phyloP scores from a whole-genome alignment of 2,329 filamentous ascomycete species.

The Aspergillus calidoustus region DNA sequence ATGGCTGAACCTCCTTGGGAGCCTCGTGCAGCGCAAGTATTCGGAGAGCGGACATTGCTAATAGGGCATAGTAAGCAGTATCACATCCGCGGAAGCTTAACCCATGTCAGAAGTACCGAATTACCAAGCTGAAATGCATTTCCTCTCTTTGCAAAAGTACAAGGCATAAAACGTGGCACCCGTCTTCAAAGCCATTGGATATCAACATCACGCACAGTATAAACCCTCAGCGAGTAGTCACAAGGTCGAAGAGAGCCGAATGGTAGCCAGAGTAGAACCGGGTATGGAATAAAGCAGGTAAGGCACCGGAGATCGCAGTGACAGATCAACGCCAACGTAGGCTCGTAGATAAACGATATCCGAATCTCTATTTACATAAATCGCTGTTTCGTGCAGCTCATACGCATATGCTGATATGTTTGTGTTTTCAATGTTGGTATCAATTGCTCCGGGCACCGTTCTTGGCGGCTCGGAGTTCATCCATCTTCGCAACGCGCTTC shows the following conservation, averaged over 20 bases:
- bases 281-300: slow-evolving; percentile 5
- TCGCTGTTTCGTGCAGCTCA: slow-evolving; percentile 34
- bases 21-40: neutral
- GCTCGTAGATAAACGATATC: slow-evolving; percentile 40
- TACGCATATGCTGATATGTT: slow-evolving; percentile 29
- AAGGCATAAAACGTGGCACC: neutral
- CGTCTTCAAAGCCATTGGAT: neutral
- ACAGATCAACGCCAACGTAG: slow-evolving; percentile 41
- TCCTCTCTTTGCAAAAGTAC: neutral
- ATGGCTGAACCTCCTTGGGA: neutral
- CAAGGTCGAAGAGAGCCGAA: slow-evolving; percentile 4
- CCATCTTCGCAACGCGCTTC: slow-evolving; percentile 97
- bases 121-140: neutral
- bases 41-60: neutral
- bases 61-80: neutral
- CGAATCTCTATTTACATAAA: slow-evolving; percentile 47
- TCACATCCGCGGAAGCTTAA: neutral
- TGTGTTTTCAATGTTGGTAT: slow-evolving; percentile 21
- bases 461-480: slow-evolving; percentile 88
- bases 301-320: slow-evolving; percentile 19
- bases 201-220: neutral
- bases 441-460: slow-evolving; percentile 83
- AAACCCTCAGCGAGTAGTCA: neutral
- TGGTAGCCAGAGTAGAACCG: neutral
- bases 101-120: neutral